Evolutionary conservation across 139 green algal genomes (phyloP).

Genomic region (Dunaliella sp.): DNA sequence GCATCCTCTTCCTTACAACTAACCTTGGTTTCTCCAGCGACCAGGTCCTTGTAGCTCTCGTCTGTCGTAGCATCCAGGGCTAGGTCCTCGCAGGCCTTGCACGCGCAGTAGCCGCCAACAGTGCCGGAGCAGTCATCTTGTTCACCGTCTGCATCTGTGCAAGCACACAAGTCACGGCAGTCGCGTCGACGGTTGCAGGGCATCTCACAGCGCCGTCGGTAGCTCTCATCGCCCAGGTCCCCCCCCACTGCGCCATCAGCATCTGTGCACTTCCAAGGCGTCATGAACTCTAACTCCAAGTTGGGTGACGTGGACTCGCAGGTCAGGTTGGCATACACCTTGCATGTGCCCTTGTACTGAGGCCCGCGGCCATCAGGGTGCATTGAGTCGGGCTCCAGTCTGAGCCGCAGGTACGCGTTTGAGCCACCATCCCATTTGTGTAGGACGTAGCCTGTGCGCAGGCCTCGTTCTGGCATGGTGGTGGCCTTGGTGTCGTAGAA

Average conservation of each 20-base stretch:
- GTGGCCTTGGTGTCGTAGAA: not conserved
- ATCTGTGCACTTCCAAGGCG: slow-evolving; percentile 49
- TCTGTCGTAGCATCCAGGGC: slow-evolving; percentile 16
- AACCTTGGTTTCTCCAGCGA: not conserved
- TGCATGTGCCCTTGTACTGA: not conserved
- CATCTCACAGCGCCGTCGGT: slow-evolving; percentile 42
- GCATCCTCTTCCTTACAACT: too few species aligned
- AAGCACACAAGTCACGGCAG: slow-evolving; percentile 57
- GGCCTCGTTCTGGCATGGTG: slow-evolving; percentile 20
- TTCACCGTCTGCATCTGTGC: too few species aligned
- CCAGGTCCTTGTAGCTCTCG: not conserved
- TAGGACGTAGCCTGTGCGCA: slow-evolving; percentile 50
- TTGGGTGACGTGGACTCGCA: slow-evolving; percentile 31
- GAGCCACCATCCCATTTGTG: slow-evolving; percentile 46
- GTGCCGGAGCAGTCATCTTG: slow-evolving; percentile 19
- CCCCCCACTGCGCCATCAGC: not conserved
- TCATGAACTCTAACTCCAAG: slow-evolving; percentile 22
- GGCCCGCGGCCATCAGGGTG: not conserved
- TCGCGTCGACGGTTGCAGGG: slow-evolving; percentile 45
- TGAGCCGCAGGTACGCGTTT: slow-evolving; percentile 47
- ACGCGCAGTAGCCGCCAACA: slow-evolving; percentile 38
- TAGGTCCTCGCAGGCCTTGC: slow-evolving; percentile 39
- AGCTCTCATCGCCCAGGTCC: slow-evolving; percentile 20
- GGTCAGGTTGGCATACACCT: not conserved
- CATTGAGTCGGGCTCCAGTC: not conserved